These are phyloP conservation scores for Bjerkandera adusta DNA, from an alignment of 1,284 basidiomycete genomes.

Conservation along the genomic window DNA sequence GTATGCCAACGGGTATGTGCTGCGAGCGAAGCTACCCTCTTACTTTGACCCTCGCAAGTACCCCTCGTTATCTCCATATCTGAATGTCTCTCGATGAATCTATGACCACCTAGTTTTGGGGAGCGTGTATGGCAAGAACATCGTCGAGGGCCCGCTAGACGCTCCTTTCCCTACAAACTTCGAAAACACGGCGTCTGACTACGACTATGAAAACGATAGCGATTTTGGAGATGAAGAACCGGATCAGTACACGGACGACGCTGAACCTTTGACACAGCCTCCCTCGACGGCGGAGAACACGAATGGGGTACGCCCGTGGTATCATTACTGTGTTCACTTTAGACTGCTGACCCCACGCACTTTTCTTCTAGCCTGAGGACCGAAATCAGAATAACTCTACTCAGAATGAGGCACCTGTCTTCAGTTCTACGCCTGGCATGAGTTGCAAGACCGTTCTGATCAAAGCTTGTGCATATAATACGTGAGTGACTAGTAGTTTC, in stretches of 20 bases:
- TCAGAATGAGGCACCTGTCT: neutral
- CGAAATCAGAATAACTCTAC: neutral
- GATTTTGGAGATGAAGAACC: constrained; percentile 19
- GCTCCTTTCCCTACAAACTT: constrained; percentile 12
- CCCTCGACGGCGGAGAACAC: neutral
- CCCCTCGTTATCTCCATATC: neutral
- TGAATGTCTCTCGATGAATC: neutral
- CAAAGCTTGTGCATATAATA: constrained; percentile 19
- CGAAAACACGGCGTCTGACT: constrained; percentile 1
- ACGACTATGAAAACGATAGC: constrained; percentile 24
- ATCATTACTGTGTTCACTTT: neutral
- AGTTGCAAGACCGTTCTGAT: constrained; percentile 14
- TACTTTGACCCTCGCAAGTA: constrained; percentile 6
- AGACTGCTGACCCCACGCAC: neutral
- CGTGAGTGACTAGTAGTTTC: constrained; percentile 20
- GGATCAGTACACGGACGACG: neutral
- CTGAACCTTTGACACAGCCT: neutral
- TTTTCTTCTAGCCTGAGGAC: neutral
- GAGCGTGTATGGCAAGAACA: constrained; percentile 17
- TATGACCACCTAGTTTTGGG: constrained; percentile 12
- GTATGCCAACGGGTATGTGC: constrained; percentile 3
- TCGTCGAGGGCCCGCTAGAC: constrained; percentile 9
- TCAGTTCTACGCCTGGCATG: neutral
- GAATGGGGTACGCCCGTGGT: neutral
- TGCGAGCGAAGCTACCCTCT: neutral